Evolutionary conservation across 2,329 filamentous ascomycete genomes (phyloP), one percentile per base, ranked within the genome.

Genomic region (Aspergillus sp.): DNA sequence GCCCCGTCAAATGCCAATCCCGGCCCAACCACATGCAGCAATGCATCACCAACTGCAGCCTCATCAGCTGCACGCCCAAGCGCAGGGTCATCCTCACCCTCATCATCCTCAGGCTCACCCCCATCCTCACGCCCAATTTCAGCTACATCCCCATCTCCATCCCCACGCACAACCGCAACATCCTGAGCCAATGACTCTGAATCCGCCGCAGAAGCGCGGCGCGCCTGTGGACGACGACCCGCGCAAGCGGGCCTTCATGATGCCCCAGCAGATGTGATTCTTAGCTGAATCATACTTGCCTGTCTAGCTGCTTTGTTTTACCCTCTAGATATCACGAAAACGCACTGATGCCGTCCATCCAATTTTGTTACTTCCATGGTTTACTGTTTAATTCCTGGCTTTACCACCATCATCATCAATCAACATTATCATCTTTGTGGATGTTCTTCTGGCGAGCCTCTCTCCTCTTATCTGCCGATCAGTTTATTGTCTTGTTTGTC

Each of bases 231-330:
- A 65, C 30, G 65, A 68, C 13, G 66, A 68, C 30, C 66, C 66
- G 2, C 64, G 66, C 27, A 68, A 68, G 42, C 63, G 66, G 23
- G 63, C 64, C 25, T 68, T 63, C 38, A 60, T 68, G 10, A 64
- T 68, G 59, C 63, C 61, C 11, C 65, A 65, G 42, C 59, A 67
- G 49, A 55, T 55, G 53, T 55, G 19, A 55, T 36, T 42, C 21
- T 49, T 30, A n/a, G 17, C 25, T 41, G 27, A 23, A 50, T 25
- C 42, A 38, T 51, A n/a, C 17, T n/a, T 21, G 17, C 8, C 23
- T 49, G 44, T 8, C 23, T 27, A 23, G 21, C 13, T 49, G 44
- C 17, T 11, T 42, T 10, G 19, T 15, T 49, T 17, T 4, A 21
- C 27, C 25, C 47, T 50, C 47, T 50, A 50, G 47, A 50, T 50